Percentiles rank a stretch among this genome's conserved stretches.
Evolutionary conservation across 768 basidiomycete genomes (phyloP).

Genomic region (Rhizopogon rudus): DNA sequence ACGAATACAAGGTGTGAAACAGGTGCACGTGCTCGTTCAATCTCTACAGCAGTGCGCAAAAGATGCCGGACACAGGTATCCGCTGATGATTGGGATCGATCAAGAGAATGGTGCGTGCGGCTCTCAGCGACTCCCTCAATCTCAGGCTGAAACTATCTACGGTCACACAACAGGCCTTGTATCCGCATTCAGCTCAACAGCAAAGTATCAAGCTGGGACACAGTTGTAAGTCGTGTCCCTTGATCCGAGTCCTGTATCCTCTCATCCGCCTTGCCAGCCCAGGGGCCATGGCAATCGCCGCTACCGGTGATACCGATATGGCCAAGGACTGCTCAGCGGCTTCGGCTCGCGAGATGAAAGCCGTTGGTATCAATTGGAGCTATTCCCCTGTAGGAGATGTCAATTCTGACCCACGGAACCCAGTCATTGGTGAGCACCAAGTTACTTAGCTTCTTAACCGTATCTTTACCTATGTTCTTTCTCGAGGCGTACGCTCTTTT

Average conservation of each 20-base stretch:
- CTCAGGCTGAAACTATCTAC: not conserved
- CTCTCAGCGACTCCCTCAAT: not conserved
- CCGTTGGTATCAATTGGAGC: conserved; percentile 66
- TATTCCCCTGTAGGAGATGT: conserved; percentile 71
- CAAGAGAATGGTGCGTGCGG: conserved; percentile 65
- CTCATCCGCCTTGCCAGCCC: conserved; percentile 38
- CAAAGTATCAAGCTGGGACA: conserved; percentile 43
- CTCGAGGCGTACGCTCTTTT: conserved; percentile 61
- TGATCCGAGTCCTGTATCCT: not conserved
- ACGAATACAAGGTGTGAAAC: conserved; percentile 37
- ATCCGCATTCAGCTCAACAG: conserved; percentile 56
- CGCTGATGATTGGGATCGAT: conserved; percentile 65
- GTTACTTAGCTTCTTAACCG: not conserved
- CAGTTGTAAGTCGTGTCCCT: conserved; percentile 50
- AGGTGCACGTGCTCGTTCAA: conserved; percentile 42
- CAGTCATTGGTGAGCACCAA: conserved; percentile 55
- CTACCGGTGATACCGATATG: conserved; percentile 40
- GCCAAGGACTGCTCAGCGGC: conserved; percentile 44
- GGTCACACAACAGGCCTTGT: conserved; percentile 44
- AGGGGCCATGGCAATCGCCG: conserved; percentile 69
- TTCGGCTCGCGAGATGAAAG: conserved; percentile 50
- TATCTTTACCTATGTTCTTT: not conserved
- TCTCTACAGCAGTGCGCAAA: conserved; percentile 52
- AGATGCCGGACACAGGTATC: conserved; percentile 48
- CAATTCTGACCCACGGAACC: conserved; percentile 64